Evolutionary conservation across 306 rosid genomes (phyloP), one percentile per base, ranked within the genome.

Genomic region (Medicago lupulina): DNA sequence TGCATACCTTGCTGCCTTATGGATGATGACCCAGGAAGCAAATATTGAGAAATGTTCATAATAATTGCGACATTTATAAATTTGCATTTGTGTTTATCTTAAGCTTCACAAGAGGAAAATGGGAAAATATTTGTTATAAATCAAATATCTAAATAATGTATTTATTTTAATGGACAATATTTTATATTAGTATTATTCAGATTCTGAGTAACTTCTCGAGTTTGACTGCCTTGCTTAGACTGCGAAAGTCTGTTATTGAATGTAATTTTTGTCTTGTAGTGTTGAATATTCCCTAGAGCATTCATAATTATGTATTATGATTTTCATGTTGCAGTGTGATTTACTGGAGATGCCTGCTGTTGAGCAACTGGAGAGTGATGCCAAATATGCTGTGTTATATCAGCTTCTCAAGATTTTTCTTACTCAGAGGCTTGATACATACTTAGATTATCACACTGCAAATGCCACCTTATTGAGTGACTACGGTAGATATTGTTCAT

Each of bases 281-380:
- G 40, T 62, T 38, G 10, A 28, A 55, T 70, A 23, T 46, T 76
- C 31, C 76, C 64, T 51, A 64, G 67, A 43, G 65, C 49, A 23
- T 78, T 49, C 18, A 21, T 68, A 41, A 62, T 54, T 44, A 61
- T 78, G 51, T 21, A 65, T 17, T 65, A 17, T 5, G 15, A 12
- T 81, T 76, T 57, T 53, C 46, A 41, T 71, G 23, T 67, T 87
- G 87, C 86, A 96, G 99, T 92, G 99, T 79, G 98, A 89, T 82
- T 84, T 96, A 85, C 83, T 96, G 55, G 89, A 87, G 66, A 67
- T 89, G 92, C 96, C 90, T 73, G 92, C 98, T 68, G 88, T 96
- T 50, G 88, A 49, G 73, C 97, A 92, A 76, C 78, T 96, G 88
- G 99, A 96, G 91, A 92, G 87, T 60, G 99, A 96, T 89, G 87